Evolutionary conservation across 257 asterid genomes (phyloP), one percentile per base, ranked within the genome.

Genomic region (Schizonepeta tenuifolia): DNA sequence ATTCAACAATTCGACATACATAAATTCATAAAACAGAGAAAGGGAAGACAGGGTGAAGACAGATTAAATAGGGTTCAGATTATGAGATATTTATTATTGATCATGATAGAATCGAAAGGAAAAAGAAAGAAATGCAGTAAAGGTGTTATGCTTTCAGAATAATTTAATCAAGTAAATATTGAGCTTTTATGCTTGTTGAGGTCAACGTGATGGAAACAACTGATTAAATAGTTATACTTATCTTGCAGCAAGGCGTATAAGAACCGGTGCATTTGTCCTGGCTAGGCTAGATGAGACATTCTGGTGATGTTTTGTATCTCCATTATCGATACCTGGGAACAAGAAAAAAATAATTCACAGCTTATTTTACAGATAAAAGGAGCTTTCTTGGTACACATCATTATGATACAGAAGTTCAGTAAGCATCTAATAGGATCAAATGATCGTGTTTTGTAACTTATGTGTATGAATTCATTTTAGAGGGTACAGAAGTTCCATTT

Each of bases 221-320:
- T 47, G 31, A 57, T 50, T 47, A 22, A 33, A 73, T 67, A 73
- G 75, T 40, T 20, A 70, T 26, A 47, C 51, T 58, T 49, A 49
- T 49, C 70, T 47, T 22, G 74, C 35, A 53, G 36, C 21, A 35
- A 44, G 11, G 47, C 15, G n/a, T 21, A 35, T 60, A 31, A 63
- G 51, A n/a, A 69, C 46, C 2, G 7, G 35, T 62, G 49, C 38
- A 55, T 46, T 74, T 74, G 83, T 55, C 67, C 43, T 73, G 73
- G 73, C 76, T 61, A 78, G 76, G 76, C 79, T 60, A 18, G 41
- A 63, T 24, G 57, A 44, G 72, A 35, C 59, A 44, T 73, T 55
- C 57, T 31, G 18, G 44, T 3, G 56, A 9, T 36, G 38, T n/a
- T 46, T 15, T 12, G 49, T 11, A 20, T 53, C 44, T 49, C 38